phyloP scores from a whole-genome alignment of 2,329 filamentous ascomycete species.

The Thielaviopsis punctulata region DNA sequence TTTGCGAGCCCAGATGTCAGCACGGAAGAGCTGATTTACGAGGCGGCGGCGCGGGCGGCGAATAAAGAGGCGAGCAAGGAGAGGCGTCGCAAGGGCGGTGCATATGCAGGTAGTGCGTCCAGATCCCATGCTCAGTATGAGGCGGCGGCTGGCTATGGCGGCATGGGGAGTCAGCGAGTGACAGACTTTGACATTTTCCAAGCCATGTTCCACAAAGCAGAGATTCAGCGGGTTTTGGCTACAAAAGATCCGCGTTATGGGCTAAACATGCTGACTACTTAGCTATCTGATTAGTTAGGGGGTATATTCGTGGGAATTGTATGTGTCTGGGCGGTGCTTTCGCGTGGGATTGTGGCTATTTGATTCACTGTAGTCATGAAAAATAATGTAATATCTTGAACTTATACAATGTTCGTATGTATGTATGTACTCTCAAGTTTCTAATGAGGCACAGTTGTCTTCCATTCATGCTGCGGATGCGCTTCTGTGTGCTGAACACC shows the following conservation, averaged over 20 bases:
- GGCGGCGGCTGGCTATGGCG: conserved; percentile 14
- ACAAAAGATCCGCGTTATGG: conserved; percentile 37
- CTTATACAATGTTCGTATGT: too few relatives aligned
- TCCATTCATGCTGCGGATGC: too few relatives aligned
- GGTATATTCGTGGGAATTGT: too few relatives aligned
- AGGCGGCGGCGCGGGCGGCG: conserved; percentile 18
- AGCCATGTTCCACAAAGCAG: conserved; percentile 31
- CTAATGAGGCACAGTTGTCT: too few relatives aligned
- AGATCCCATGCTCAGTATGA: conserved; percentile 13
- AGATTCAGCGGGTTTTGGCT: conserved; percentile 32
- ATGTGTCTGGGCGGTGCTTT: too few relatives aligned
- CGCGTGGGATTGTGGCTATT: too few relatives aligned
- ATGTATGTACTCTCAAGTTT: too few relatives aligned
- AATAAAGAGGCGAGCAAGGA: conserved; percentile 33
- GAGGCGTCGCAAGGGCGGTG: neutral
- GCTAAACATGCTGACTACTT: conserved; percentile 29
- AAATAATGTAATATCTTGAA: too few relatives aligned
- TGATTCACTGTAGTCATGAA: too few relatives aligned
- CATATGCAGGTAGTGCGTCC: conserved; percentile 19
- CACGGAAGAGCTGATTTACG: conserved; percentile 34
- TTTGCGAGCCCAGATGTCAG: conserved; percentile 37
- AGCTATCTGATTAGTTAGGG: neutral
- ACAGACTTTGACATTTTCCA: conserved; percentile 37
- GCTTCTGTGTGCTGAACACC: too few relatives aligned
- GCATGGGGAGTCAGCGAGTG: neutral